Evolutionary conservation across 441 rosid genomes (phyloP).

Genomic region (Melastoma candidum): DNA sequence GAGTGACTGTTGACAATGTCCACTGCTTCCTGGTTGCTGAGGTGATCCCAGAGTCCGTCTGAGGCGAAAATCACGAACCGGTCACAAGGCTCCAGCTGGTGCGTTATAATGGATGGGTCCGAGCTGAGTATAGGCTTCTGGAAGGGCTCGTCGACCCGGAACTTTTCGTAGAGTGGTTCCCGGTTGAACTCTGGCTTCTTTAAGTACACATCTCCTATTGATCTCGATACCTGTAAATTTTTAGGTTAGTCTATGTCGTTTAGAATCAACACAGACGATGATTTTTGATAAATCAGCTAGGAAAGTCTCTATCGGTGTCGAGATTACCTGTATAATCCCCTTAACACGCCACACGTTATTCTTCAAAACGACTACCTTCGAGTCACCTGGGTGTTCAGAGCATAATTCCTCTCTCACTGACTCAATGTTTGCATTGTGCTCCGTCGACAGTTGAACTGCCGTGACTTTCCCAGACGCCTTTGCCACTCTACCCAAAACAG

Average conservation of each 20-base stretch:
- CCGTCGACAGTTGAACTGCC: conserved; percentile 50
- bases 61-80: too few species aligned
- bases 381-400: conserved; percentile 63
- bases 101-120: too few species aligned
- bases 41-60: too few species aligned
- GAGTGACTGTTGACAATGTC: too few species aligned
- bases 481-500: conserved; percentile 33
- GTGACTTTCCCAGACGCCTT: conserved; percentile 15
- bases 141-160: too few species aligned
- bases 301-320: neutral
- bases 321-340: conserved; percentile 54
- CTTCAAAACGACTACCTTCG: conserved; percentile 36
- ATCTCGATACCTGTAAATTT: conserved; percentile 47
- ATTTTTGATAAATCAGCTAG: neutral
- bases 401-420: conserved; percentile 61
- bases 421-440: conserved; percentile 51
- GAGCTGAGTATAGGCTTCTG: too few species aligned
- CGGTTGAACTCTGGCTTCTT: conserved; percentile 49
- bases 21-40: too few species aligned
- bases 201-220: conserved; percentile 58
- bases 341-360: conserved; percentile 60
- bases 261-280: neutral
- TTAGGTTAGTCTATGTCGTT: neutral
- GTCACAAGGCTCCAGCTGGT: too few species aligned
- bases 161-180: conserved; percentile 12